phyloP scores from a whole-genome alignment of 2,329 filamentous ascomycete genomes.

The Colletotrichum higginsianum region DNA sequence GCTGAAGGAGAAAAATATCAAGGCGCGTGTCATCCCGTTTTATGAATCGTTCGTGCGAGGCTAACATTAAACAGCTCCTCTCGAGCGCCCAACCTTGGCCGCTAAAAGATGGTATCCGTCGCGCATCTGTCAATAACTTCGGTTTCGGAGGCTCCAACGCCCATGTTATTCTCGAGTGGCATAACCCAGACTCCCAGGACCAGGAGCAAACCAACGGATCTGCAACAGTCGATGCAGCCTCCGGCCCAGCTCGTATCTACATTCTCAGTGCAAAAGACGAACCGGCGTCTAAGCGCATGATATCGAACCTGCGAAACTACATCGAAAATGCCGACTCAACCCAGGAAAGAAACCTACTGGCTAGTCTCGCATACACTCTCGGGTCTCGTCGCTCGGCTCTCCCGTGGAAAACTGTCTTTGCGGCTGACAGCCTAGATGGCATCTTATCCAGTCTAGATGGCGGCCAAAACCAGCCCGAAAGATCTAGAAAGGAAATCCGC shows the following conservation, averaged over 20 bases:
- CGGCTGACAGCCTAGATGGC: conserved; percentile 42
- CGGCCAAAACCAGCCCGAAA: conserved; percentile 25
- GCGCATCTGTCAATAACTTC: conserved; percentile 26
- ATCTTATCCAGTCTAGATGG: conserved; percentile 2
- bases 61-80: background rate
- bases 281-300: conserved; percentile 46
- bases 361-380: conserved; percentile 44
- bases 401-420: conserved; percentile 39
- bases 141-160: conserved; percentile 22
- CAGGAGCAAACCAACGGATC: background rate
- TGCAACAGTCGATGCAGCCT: background rate
- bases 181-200: conserved; percentile 46
- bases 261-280: conserved; percentile 43
- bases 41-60: background rate
- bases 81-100: conserved; percentile 6
- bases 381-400: conserved; percentile 32
- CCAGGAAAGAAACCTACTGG: conserved; percentile 4
- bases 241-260: background rate
- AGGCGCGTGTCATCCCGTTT: conserved; percentile 31
- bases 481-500: background rate
- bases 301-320: background rate
- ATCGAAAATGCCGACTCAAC: background rate
- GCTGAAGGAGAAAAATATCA: conserved; percentile 45
- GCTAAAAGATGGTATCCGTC: background rate
- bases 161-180: conserved; percentile 21